Evolutionary conservation across 2,329 filamentous ascomycete species (phyloP).

Genomic region (Proliferodiscus dingleyae): DNA sequence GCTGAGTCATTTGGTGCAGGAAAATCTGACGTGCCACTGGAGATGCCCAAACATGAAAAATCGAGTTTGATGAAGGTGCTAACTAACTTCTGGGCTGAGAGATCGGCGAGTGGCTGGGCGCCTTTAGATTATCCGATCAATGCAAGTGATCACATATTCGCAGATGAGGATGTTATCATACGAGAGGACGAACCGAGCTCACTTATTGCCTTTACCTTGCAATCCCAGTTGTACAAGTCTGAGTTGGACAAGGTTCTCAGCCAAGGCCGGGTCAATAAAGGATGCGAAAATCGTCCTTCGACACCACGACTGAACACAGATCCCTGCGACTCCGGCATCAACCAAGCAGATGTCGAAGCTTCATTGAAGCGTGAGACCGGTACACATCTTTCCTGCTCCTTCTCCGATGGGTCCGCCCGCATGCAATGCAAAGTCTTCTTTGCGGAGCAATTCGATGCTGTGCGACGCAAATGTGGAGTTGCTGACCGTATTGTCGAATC

Average conservation of each 20-base stretch:
- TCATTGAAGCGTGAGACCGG: slow-evolving; percentile 80
- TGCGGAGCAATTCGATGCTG: slow-evolving; percentile 93
- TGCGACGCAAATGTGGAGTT: slow-evolving; percentile 87
- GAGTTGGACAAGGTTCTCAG: slow-evolving; percentile 68
- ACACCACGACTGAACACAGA: slow-evolving; percentile 23
- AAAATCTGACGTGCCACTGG: slow-evolving; percentile 56
- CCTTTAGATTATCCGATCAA: slow-evolving; percentile 88
- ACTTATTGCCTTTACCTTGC: slow-evolving; percentile 86
- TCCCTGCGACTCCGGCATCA: slow-evolving; percentile 31
- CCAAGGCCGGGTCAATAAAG: slow-evolving; percentile 39
- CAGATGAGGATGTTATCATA: slow-evolving; percentile 94
- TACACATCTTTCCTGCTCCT: slow-evolving; percentile 93
- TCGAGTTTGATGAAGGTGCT: slow-evolving; percentile 92
- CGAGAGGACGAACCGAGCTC: slow-evolving; percentile 97
- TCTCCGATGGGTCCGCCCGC: slow-evolving; percentile 85
- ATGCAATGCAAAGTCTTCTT: slow-evolving; percentile 99
- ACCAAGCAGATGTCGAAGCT: slow-evolving; percentile 75
- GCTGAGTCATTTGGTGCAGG: slow-evolving; percentile 50
- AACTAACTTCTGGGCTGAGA: slow-evolving; percentile 96
- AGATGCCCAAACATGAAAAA: slow-evolving; percentile 88
- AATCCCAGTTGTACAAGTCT: slow-evolving; percentile 77
- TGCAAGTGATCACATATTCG: slow-evolving; percentile 88
- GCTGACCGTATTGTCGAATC: slow-evolving; percentile 93
- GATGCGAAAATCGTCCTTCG: slow-evolving; percentile 29
- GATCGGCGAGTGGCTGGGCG: slow-evolving; percentile 91